Conservation (phyloP, 1,284 basidiomycete genomes). For the Cutaneotrichosporon sp. region DNA sequence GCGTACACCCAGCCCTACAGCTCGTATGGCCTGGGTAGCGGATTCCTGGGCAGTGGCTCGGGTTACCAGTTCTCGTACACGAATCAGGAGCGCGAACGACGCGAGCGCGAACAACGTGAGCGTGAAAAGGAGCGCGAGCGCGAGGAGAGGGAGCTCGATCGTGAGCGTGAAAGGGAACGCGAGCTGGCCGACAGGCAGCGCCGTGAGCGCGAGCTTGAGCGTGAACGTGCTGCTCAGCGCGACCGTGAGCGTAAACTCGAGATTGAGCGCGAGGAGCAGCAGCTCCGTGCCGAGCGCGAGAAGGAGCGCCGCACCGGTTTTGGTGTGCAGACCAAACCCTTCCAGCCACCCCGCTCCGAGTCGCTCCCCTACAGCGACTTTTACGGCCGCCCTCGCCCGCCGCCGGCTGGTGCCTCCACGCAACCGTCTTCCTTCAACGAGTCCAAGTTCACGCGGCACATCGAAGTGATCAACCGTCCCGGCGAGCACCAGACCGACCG, state of each 20-base stretch:
- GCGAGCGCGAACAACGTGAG: conserved; percentile 19
- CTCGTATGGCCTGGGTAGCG: conserved; percentile 21
- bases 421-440: conserved; percentile 18
- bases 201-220: conserved; percentile 12
- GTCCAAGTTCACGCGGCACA: conserved; percentile 33
- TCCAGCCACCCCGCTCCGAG: conserved; percentile 27
- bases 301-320: conserved; percentile 18
- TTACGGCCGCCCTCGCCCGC: conserved; percentile 23
- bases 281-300: conserved; percentile 16
- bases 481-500: conserved; percentile 10
- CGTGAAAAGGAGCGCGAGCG: conserved; percentile 13
- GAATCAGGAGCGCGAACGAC: conserved; percentile 17
- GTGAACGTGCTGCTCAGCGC: conserved; percentile 3
- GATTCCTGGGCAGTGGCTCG: conserved; percentile 16
- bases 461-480: conserved; percentile 41
- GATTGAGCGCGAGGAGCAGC: conserved; percentile 15
- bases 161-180: conserved; percentile 21
- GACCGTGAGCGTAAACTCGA: conserved; percentile 16
- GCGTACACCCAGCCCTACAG: conserved; percentile 28
- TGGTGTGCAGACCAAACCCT: conserved; percentile 28
- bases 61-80: conserved; percentile 17
- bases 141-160: conserved; percentile 14
- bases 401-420: neutral
- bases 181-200: conserved; percentile 7
- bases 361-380: conserved; percentile 24